phyloP scores from a whole-genome alignment of 2,329 filamentous ascomycete species.

The Botryotinia calthae region DNA sequence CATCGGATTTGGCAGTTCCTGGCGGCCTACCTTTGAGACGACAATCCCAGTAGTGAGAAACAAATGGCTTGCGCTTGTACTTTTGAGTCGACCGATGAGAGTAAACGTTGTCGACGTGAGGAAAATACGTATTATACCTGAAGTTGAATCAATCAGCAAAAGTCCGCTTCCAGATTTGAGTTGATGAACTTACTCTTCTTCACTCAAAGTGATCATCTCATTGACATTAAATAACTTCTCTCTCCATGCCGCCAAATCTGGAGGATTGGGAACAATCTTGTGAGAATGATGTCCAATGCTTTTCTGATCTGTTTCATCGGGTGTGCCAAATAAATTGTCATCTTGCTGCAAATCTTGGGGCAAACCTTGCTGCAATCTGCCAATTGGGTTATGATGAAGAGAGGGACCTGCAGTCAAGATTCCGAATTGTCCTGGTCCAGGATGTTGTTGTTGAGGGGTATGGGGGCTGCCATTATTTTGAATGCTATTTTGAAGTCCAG shows the following conservation, averaged over 20 bases:
- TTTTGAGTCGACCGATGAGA: constrained; percentile 78
- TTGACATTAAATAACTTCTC: constrained; percentile 73
- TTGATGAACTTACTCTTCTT: constrained; percentile 61
- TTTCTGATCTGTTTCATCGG: constrained; percentile 43
- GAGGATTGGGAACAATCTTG: constrained; percentile 63
- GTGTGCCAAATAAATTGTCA: constrained; percentile 41
- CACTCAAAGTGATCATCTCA: constrained; percentile 66
- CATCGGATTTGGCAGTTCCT: constrained; percentile 74
- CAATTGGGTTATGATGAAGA: constrained; percentile 38
- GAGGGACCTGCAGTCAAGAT: constrained; percentile 43
- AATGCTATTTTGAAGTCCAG: constrained; percentile 34
- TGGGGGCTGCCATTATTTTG: constrained; percentile 28
- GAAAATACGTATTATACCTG: constrained; percentile 78
- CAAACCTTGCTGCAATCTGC: constrained; percentile 35
- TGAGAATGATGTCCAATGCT: constrained; percentile 53
- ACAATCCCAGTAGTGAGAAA: constrained; percentile 84
- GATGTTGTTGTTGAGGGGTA: constrained; percentile 40
- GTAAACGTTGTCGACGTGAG: constrained; percentile 81
- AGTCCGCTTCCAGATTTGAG: constrained; percentile 14
- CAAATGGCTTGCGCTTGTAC: constrained; percentile 79
- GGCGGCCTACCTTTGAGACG: constrained; percentile 75
- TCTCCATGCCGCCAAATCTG: constrained; percentile 66
- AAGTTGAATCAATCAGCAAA: constrained; percentile 19
- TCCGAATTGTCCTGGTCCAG: constrained; percentile 46
- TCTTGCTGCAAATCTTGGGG: constrained; percentile 32